Evolutionary conservation across 192 early-diverging fungal genomes (phyloP).

Genomic region (Podila minutissima): DNA sequence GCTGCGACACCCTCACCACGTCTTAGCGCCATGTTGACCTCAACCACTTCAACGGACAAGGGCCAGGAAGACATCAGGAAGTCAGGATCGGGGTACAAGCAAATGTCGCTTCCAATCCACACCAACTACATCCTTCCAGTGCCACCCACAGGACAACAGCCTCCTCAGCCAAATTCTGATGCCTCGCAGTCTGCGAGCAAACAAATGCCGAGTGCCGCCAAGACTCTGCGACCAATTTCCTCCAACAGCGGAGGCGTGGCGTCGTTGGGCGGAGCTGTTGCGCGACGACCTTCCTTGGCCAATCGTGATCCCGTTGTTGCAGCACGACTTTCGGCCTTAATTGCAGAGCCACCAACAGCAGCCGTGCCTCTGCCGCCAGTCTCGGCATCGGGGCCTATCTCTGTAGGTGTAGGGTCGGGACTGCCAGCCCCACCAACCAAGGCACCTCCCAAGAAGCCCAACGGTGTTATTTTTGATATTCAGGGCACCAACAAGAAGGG

Average conservation of each 20-base stretch:
- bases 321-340: conserved; percentile 13
- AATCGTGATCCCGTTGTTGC: conserved; percentile 19
- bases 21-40: not conserved
- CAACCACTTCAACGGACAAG: not conserved
- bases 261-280: conserved; percentile 36
- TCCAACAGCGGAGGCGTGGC: conserved; percentile 12
- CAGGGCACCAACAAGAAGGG: not conserved
- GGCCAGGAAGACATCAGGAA: not conserved
- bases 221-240: conserved; percentile 30
- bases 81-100: not conserved
- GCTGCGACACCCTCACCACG: conserved; percentile 16
- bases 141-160: conserved; percentile 29
- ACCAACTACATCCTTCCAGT: conserved; percentile 32
- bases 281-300: conserved; percentile 15
- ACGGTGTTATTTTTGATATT: not conserved
- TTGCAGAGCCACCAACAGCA: conserved; percentile 14
- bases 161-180: conserved; percentile 11
- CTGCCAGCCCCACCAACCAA: conserved; percentile 45
- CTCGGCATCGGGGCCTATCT: not conserved
- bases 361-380: conserved; percentile 25
- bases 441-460: conserved; percentile 30
- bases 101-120: conserved; percentile 45
- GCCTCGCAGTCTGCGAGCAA: conserved; percentile 4
- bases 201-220: conserved; percentile 7
- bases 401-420: conserved; percentile 1